Percentiles rank a stretch among this genome's conserved stretches.
Evolutionary conservation across 257 asterid genomes (phyloP).

Genomic region (Pogostemon cablin): DNA sequence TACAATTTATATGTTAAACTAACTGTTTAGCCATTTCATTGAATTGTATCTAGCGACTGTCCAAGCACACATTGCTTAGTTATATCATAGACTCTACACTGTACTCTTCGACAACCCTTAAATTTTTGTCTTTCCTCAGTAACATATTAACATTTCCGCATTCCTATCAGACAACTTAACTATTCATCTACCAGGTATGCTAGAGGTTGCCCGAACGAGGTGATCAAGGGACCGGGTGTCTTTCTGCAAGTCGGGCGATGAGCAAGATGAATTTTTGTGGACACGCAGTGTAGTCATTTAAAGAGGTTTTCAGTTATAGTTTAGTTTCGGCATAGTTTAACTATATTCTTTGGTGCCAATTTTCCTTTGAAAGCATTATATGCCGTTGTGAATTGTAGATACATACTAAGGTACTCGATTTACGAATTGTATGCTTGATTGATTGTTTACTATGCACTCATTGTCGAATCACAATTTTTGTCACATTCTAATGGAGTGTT

Average conservation of each 20-base stretch:
- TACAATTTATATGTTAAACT: too few relatives aligned
- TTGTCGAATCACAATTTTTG: background rate
- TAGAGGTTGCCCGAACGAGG: conserved; percentile 30
- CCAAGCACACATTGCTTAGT: too few relatives aligned
- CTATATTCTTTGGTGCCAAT: conserved; percentile 34
- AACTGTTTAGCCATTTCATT: too few relatives aligned
- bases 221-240: conserved; percentile 25
- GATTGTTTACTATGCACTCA: background rate
- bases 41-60: too few relatives aligned
- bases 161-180: background rate
- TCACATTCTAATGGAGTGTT: background rate
- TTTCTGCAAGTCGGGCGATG: conserved; percentile 28
- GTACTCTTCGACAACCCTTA: too few relatives aligned
- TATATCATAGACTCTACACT: too few relatives aligned
- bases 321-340: conserved; percentile 35
- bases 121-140: background rate
- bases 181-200: conserved; percentile 31
- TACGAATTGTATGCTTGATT: conserved; percentile 23
- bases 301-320: conserved; percentile 35
- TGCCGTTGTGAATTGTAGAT: conserved; percentile 40
- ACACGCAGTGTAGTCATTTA: conserved; percentile 22
- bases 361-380: conserved; percentile 10
- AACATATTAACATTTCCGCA: background rate
- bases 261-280: conserved; percentile 30
- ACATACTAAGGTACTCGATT: conserved; percentile 20